phyloP scores from a whole-genome alignment of 441 rosid genomes.

The Croton setiger region DNA sequence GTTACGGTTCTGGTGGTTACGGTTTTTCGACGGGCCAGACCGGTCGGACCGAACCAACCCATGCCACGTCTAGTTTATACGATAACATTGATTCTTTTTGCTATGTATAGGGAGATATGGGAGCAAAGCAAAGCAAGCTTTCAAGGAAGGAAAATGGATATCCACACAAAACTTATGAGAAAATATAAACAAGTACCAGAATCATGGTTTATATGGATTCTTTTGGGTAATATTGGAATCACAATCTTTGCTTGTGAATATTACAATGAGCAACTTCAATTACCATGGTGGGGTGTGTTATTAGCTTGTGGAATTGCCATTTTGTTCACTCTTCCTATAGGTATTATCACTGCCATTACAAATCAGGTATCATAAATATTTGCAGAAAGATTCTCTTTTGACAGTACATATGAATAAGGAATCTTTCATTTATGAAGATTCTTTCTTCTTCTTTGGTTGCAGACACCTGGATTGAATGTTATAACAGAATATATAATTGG shows the following conservation, averaged over 20 bases:
- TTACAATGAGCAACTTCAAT: slow-evolving; percentile 79
- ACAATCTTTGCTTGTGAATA: slow-evolving; percentile 80
- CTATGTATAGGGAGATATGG: slow-evolving; percentile 66
- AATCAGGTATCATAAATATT: slow-evolving; percentile 58
- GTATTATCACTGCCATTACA: slow-evolving; percentile 90
- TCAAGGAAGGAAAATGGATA: slow-evolving; percentile 51
- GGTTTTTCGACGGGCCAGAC: too few relatives aligned
- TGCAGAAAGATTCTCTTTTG: background rate
- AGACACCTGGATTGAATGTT: slow-evolving; percentile 88
- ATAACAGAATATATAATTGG: slow-evolving; percentile 92
- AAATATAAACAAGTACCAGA: slow-evolving; percentile 76
- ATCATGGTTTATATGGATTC: slow-evolving; percentile 88
- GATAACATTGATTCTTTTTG: background rate
- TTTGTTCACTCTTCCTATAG: slow-evolving; percentile 84
- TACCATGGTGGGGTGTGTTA: slow-evolving; percentile 97
- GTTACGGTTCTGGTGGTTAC: too few relatives aligned
- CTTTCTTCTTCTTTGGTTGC: slow-evolving; percentile 14
- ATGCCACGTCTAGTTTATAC: too few relatives aligned
- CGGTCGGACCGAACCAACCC: too few relatives aligned
- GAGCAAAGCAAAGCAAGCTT: slow-evolving; percentile 81
- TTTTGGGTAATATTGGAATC: slow-evolving; percentile 49
- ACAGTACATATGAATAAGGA: too few relatives aligned
- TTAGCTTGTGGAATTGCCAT: slow-evolving; percentile 82
- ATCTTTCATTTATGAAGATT: too few relatives aligned
- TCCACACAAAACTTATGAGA: slow-evolving; percentile 75